These are phyloP conservation scores for Ophiobolus disseminans DNA, from an alignment of 2,329 filamentous ascomycete species.

Conservation along the genomic window DNA sequence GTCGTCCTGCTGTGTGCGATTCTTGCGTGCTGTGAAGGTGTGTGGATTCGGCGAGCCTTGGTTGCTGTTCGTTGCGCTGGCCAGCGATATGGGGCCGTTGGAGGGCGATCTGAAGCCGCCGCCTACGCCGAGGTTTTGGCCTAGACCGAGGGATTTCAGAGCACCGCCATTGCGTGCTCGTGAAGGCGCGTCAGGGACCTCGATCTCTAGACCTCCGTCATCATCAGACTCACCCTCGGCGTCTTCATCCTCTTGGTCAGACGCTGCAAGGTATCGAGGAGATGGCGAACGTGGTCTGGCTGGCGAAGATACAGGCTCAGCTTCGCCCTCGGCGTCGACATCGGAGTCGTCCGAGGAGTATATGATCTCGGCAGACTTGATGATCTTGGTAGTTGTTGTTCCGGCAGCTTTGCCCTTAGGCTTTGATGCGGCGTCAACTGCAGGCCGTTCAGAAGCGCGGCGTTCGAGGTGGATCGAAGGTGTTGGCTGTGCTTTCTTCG, in stretches of 20 bases:
- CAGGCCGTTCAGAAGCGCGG: constrained; percentile 33
- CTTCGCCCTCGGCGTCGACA: constrained; percentile 25
- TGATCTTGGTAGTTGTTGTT: constrained; percentile 37
- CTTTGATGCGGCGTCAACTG: constrained; percentile 20
- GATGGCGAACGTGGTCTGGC: constrained; percentile 25
- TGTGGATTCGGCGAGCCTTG: constrained; percentile 37
- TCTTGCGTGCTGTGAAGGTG: constrained; percentile 20
- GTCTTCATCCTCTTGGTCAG: constrained; percentile 25
- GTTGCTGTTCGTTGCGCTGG: constrained; percentile 51
- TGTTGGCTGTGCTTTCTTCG: constrained; percentile 33
- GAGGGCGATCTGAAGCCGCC: constrained; percentile 35
- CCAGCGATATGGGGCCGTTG: constrained; percentile 53
- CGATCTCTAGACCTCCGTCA: constrained; percentile 39
- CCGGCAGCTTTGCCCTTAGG: constrained; percentile 24
- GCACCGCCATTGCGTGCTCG: constrained; percentile 21
- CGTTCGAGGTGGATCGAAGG: constrained; percentile 48
- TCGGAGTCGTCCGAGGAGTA: constrained; percentile 42
- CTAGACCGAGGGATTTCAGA: constrained; percentile 35
- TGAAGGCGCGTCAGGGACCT: constrained; percentile 38
- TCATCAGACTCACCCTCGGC: constrained; percentile 35
- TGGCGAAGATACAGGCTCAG: constrained; percentile 17
- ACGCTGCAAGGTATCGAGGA: constrained; percentile 11
- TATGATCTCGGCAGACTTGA: constrained; percentile 42
- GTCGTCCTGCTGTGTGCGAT: constrained; percentile 30
- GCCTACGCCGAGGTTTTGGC: constrained; percentile 33